phyloP scores from a whole-genome alignment of 306 rosid genomes.

The Rosa chinensis region DNA sequence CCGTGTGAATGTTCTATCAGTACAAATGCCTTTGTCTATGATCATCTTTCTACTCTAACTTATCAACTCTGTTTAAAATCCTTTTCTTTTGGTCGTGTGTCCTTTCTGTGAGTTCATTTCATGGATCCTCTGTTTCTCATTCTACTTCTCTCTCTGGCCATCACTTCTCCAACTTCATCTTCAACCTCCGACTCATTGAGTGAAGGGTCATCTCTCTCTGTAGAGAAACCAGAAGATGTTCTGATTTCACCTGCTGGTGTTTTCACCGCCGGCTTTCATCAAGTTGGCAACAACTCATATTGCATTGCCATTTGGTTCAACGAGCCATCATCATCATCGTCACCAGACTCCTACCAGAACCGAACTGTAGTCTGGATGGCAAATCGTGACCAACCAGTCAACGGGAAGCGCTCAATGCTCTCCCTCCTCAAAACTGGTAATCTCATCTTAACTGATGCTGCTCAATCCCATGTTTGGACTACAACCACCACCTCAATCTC shows the following conservation, averaged over 20 bases:
- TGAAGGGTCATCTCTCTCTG: conserved; percentile 38
- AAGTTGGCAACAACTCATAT: conserved; percentile 48
- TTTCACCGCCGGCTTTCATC: conserved; percentile 48
- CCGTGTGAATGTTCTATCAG: not conserved
- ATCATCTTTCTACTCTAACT: not conserved
- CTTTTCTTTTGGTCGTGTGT: not conserved
- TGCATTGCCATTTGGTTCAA: conserved; percentile 58
- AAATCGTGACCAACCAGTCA: conserved; percentile 46
- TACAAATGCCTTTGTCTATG: not conserved
- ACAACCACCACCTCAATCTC: conserved; percentile 34
- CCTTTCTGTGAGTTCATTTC: not conserved
- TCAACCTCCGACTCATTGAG: conserved; percentile 22
- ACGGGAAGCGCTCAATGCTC: conserved; percentile 46
- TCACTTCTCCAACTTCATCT: conserved; percentile 23
- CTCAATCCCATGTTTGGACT: conserved; percentile 37
- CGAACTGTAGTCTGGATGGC: conserved; percentile 55
- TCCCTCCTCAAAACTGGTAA: conserved; percentile 37
- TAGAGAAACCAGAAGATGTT: conserved; percentile 34
- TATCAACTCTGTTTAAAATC: not conserved
- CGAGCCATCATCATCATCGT: conserved; percentile 22
- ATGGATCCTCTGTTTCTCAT: conserved; percentile 27
- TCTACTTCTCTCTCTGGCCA: conserved; percentile 17
- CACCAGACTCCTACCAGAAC: not conserved
- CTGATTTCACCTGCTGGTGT: conserved; percentile 34
- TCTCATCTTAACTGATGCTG: conserved; percentile 39